Percentiles rank a stretch among this genome's conserved stretches.
Conservation (phyloP, 176 grass and related monocot species). For the Raddia guianensis region DNA sequence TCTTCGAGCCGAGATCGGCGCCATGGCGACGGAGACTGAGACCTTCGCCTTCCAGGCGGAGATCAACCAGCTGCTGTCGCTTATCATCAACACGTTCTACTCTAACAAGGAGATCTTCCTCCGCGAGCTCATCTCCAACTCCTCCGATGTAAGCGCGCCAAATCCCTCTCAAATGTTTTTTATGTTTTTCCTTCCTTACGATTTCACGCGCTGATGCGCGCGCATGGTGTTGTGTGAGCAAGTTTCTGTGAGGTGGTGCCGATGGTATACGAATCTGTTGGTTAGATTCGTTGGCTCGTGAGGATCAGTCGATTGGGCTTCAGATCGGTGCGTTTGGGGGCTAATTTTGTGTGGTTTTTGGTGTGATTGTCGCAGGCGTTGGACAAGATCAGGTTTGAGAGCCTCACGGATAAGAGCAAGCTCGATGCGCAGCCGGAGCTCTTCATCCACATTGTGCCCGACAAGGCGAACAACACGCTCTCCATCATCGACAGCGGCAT, state of each 20-base stretch:
- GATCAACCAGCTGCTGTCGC: slow-evolving; percentile 91
- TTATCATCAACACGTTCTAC: slow-evolving; percentile 99
- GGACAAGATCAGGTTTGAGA: slow-evolving; percentile 94
- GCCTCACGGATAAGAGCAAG: slow-evolving; percentile 95
- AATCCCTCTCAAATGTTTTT: background rate
- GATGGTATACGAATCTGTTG: background rate
- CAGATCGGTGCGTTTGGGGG: background rate
- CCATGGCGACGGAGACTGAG: slow-evolving; percentile 53
- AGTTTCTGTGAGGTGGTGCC: too few species aligned
- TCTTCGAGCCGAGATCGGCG: background rate
- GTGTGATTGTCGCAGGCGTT: slow-evolving; percentile 51
- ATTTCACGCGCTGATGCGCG: background rate
- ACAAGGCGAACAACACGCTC: slow-evolving; percentile 75
- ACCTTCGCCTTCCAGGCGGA: slow-evolving; percentile 98
- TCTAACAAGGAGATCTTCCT: slow-evolving; percentile 99
- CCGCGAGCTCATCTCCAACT: slow-evolving; percentile 83
- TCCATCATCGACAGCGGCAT: slow-evolving; percentile 80
- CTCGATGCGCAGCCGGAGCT: slow-evolving; percentile 83
- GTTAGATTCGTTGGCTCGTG: background rate
- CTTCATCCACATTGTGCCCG: slow-evolving; percentile 83
- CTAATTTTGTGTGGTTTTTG: background rate
- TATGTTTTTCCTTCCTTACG: background rate
- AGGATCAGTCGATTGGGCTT: background rate
- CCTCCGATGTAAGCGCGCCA: slow-evolving; percentile 46
- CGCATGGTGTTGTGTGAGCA: background rate